Base-by-base conservation (phyloP, 1,284 basidiomycete genomes). In the Tylopilus sp. region DNA sequence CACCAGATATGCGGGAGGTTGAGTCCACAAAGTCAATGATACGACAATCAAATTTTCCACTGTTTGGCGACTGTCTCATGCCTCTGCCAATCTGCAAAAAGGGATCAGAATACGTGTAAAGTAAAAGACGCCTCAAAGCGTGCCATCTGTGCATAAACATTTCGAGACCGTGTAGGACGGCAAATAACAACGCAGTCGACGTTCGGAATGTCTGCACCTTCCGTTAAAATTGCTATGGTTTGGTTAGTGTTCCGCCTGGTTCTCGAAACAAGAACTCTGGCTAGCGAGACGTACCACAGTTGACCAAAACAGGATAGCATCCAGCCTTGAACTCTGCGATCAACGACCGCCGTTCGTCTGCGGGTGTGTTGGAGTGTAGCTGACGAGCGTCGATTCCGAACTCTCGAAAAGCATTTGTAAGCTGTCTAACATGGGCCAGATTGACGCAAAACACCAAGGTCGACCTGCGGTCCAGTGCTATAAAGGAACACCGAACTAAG, bases 131-230 rank as follows among this genome's bases (percentile, higher is more conserved):
- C 15, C n/a, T 29, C 1, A 23, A 37, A 40, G 49, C 74, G 37
- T 52, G 89, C 91, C 94, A 98, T 99, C 63, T 98, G 96, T 4
- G 89, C 82, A 59, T 95, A 94, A 8, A 97, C 68, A 64, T 96
- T 97, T 28, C 83, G 77, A 11, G 93, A 97, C 23, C 86, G 77
- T 0, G 96, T 97, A 10, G 95, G 92, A 29, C 89, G 77, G 16
- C 87, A 92, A 10, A 98, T 74, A 23, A 97, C 67, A 8, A 97
- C 79, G 55, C 94, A 97, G 61, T 98, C 96, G 46, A 97, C 90
- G 59, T 91, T 90, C 1, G 90, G 91, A 42, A 95, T 90, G 68
- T 94, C 92, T 7, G 91, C 79, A 2, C 93, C 93, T 71, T 97
- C 94, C 0, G 92, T 95, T 55, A 98, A 74, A 44, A 98, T 89